Percentiles rank a stretch among this genome's conserved stretches.
Evolutionary conservation across 2,329 filamentous ascomycete species (phyloP).

Genomic region (Teratosphaeria destructans): DNA sequence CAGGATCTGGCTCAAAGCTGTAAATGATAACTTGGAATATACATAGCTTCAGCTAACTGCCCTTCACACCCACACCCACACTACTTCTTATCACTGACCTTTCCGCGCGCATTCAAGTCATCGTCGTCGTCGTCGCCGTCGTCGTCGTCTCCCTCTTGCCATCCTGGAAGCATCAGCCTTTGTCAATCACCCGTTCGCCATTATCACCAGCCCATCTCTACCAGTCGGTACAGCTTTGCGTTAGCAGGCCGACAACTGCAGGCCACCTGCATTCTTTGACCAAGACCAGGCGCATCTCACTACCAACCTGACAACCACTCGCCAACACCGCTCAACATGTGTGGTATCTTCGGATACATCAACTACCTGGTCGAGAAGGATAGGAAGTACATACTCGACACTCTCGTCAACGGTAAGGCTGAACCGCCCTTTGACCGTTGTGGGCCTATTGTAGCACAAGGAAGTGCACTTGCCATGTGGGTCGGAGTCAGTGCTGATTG

Average conservation of each 20-base stretch:
- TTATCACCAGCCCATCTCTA: neutral
- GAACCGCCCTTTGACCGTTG: constrained; percentile 5
- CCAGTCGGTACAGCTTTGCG: neutral
- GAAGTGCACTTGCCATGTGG: neutral
- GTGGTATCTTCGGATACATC: constrained; percentile 71
- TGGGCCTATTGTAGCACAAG: neutral
- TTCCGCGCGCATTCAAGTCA: neutral
- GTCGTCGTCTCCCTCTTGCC: neutral
- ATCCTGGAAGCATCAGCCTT: neutral
- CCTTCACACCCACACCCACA: neutral
- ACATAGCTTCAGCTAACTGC: neutral
- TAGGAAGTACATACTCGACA: constrained; percentile 90
- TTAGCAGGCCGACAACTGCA: neutral
- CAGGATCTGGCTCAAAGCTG: neutral
- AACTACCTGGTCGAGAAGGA: constrained; percentile 99
- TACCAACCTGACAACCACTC: neutral
- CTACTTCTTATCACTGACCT: neutral
- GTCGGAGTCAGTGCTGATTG: constrained; percentile 15
- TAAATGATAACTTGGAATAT: neutral
- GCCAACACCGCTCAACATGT: neutral
- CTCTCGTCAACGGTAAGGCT: constrained; percentile 79
- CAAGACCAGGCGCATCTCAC: neutral
- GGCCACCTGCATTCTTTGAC: neutral
- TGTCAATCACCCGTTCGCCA: neutral
- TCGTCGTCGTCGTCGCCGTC: neutral